Evolutionary conservation across 2,329 filamentous ascomycete species (phyloP).

Genomic region (Paecilomyces variotii): DNA sequence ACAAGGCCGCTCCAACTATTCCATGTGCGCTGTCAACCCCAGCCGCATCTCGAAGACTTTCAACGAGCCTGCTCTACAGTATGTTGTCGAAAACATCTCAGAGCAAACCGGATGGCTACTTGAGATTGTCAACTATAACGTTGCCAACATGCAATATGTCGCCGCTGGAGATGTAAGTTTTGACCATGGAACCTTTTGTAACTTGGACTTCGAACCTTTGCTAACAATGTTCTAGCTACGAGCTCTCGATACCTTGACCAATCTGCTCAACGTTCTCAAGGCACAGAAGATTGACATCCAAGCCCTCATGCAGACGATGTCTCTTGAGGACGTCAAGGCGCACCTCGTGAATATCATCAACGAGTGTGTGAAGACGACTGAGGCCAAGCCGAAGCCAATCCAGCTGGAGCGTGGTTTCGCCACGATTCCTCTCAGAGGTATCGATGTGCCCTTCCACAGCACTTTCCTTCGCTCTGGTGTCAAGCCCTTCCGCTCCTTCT

Average conservation of each 20-base stretch:
- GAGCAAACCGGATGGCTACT: slow-evolving; percentile 92
- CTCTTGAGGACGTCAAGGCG: slow-evolving; percentile 82
- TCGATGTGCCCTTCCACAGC: slow-evolving; percentile 98
- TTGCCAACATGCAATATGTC: slow-evolving; percentile 63
- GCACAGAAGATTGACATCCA: slow-evolving; percentile 96
- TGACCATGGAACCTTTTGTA: neutral
- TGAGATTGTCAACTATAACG: slow-evolving; percentile 96
- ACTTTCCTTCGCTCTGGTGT: slow-evolving; percentile 97
- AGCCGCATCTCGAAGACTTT: slow-evolving; percentile 98
- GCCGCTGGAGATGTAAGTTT: slow-evolving; percentile 53
- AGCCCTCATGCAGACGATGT: slow-evolving; percentile 75
- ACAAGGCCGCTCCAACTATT: slow-evolving; percentile 90
- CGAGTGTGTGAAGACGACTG: slow-evolving; percentile 76
- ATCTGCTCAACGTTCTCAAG: slow-evolving; percentile 92
- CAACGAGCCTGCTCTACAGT: slow-evolving; percentile 94
- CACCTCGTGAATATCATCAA: slow-evolving; percentile 87
- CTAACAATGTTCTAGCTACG: slow-evolving; percentile 39
- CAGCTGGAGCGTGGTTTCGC: slow-evolving; percentile 92
- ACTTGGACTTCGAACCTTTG: slow-evolving; percentile 1
- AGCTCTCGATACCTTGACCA: slow-evolving; percentile 59
- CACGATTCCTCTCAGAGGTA: slow-evolving; percentile 92
- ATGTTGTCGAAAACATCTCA: slow-evolving; percentile 90
- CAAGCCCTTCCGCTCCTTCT: slow-evolving; percentile 96
- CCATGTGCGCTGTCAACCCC: slow-evolving; percentile 98
- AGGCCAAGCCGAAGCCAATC: slow-evolving; percentile 78